phyloP scores from a whole-genome alignment of 257 asterid species.

The Pogostemon cablin region DNA sequence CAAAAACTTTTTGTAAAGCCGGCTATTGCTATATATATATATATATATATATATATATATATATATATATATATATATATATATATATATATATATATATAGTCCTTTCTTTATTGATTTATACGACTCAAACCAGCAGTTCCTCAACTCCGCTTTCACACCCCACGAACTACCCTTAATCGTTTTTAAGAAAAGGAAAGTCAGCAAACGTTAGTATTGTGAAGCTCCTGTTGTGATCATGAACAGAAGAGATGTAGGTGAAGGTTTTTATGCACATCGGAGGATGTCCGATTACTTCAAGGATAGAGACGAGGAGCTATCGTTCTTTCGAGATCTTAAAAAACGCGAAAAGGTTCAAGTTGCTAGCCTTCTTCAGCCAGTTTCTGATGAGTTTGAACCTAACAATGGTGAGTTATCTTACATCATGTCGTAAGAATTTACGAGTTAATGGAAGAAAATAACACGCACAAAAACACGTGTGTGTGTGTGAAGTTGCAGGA shows the following conservation, averaged over 20 bases:
- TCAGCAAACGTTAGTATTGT: not conserved
- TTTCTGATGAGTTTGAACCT: slow-evolving; percentile 63
- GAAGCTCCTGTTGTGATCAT: slow-evolving; percentile 11
- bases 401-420: slow-evolving; percentile 42
- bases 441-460: not conserved
- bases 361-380: slow-evolving; percentile 69
- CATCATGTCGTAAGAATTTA: not conserved
- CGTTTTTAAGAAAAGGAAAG: not conserved
- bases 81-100: not conserved
- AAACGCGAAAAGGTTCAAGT: slow-evolving; percentile 52
- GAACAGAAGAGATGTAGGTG: slow-evolving; percentile 38
- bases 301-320: slow-evolving; percentile 72
- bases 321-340: slow-evolving; percentile 64
- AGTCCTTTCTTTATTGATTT: not conserved
- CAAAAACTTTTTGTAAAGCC: slow-evolving; percentile 24
- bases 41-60: not conserved
- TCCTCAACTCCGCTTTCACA: too few species aligned
- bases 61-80: not conserved
- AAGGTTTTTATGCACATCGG: slow-evolving; percentile 23
- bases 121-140: not conserved
- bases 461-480: not conserved
- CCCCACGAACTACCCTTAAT: too few species aligned
- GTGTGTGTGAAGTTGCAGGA: slow-evolving; percentile 41
- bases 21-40: slow-evolving; percentile 15
- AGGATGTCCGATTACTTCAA: slow-evolving; percentile 41